These are phyloP conservation scores for Pichia rugopelliculosa DNA, from an alignment of 805 yeast genomes.

Conservation along the genomic window DNA sequence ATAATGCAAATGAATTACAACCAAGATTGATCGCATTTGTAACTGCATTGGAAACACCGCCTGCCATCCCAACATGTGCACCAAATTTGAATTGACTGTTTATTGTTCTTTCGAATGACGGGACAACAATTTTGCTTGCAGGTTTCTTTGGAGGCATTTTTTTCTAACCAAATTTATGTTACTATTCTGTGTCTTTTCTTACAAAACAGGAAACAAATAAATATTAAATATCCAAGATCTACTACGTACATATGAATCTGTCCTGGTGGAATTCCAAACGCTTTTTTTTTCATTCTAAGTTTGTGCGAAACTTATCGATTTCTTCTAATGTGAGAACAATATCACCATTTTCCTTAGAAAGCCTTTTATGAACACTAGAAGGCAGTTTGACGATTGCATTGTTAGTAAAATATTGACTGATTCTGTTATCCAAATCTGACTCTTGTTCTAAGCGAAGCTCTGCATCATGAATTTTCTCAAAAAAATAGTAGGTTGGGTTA, in stretches of 20 bases:
- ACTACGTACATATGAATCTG: too few species aligned
- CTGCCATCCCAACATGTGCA: slow-evolving; percentile 80
- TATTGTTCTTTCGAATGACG: background rate
- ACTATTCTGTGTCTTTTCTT: too few species aligned
- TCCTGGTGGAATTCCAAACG: too few species aligned
- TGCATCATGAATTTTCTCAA: background rate
- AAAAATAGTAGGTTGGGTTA: background rate
- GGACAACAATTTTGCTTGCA: background rate
- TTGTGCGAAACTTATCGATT: background rate
- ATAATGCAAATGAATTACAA: slow-evolving; percentile 83
- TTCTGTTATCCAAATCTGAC: background rate
- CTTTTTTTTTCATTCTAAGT: too few species aligned
- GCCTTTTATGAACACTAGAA: background rate
- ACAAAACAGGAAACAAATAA: too few species aligned
- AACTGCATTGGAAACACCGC: slow-evolving; percentile 45
- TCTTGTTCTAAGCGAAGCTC: background rate
- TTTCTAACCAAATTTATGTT: too few species aligned
- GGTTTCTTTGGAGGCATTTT: slow-evolving; percentile 21
- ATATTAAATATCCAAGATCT: too few species aligned
- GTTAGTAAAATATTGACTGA: background rate
- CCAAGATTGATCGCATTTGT: slow-evolving; percentile 41
- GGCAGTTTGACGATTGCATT: background rate
- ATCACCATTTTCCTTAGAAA: background rate
- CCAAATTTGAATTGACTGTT: slow-evolving; percentile 53
- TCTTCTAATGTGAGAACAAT: background rate